A percentile compares a stretch with the other conserved stretches of the same genome.
Conservation (phyloP, 495 filamentous ascomycete species). For the Poronia punctata region DNA sequence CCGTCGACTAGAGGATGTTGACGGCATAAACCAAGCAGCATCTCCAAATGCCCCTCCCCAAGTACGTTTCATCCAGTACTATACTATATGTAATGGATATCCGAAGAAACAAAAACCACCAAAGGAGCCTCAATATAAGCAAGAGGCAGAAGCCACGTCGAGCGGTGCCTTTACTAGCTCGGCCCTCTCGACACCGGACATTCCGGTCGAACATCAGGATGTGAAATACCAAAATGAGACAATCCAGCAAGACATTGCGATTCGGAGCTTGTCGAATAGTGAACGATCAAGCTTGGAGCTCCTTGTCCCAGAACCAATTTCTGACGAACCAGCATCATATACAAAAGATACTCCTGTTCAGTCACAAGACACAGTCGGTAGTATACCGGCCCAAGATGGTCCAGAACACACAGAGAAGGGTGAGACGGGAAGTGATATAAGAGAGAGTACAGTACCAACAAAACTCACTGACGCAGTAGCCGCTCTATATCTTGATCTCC, state of each 20-base stretch:
- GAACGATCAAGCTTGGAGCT: slow-evolving; percentile 15
- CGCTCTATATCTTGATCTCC: slow-evolving; percentile 27
- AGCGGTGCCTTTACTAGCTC: slow-evolving; percentile 4
- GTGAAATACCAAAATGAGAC: not conserved
- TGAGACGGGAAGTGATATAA: no score
- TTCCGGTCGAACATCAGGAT: slow-evolving; percentile 38
- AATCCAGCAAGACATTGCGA: slow-evolving; percentile 1
- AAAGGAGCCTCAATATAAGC: slow-evolving; percentile 15
- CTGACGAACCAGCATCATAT: slow-evolving; percentile 11
- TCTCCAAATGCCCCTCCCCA: slow-evolving; percentile 26
- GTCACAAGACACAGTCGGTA: not conserved
- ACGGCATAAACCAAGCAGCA: slow-evolving; percentile 29
- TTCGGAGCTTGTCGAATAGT: slow-evolving; percentile 6
- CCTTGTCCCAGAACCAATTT: slow-evolving; percentile 20
- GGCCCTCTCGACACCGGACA: slow-evolving; percentile 25
- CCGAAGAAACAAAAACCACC: slow-evolving; percentile 42
- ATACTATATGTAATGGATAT: slow-evolving; percentile 72
- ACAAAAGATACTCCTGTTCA: not conserved
- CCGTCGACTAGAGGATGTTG: slow-evolving; percentile 60
- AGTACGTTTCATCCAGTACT: slow-evolving; percentile 84
- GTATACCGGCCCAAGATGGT: not conserved
- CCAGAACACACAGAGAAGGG: not conserved
- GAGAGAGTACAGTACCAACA: slow-evolving; percentile 3
- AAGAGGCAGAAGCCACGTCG: slow-evolving; percentile 9
- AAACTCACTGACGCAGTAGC: slow-evolving; percentile 13